phyloP scores from a whole-genome alignment of 352 stramenopile genomes.

The Phytophthora pisi region DNA sequence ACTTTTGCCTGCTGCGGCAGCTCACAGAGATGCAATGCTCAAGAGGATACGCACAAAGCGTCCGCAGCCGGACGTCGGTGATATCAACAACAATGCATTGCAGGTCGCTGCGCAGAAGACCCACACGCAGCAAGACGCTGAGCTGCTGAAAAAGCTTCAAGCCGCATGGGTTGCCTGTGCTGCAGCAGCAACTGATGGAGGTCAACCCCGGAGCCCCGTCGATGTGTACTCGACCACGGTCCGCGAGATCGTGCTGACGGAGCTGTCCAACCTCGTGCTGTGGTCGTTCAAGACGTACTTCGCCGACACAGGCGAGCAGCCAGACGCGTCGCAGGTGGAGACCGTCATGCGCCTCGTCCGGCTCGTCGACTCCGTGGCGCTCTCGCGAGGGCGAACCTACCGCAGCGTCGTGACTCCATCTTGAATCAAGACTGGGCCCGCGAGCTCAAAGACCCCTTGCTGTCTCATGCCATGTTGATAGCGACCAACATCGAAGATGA shows the following conservation, averaged over 20 bases:
- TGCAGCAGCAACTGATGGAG: neutral
- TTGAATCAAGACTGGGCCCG: neutral
- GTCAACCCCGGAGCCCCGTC: neutral
- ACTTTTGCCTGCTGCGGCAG: constrained; percentile 26
- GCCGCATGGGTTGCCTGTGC: constrained; percentile 12
- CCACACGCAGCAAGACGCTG: constrained; percentile 6
- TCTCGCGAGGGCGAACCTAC: constrained; percentile 37
- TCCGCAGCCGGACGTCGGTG: constrained; percentile 3
- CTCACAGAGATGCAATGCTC: constrained; percentile 53
- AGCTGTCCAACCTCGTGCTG: constrained; percentile 62
- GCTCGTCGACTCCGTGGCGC: constrained; percentile 51
- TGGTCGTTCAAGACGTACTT: constrained; percentile 60
- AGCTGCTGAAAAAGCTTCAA: constrained; percentile 36
- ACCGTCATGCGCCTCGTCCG: constrained; percentile 51
- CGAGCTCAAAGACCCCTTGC: neutral
- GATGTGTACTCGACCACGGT: constrained; percentile 39
- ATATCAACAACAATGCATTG: constrained; percentile 24
- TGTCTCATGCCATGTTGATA: neutral
- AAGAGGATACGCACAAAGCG: constrained; percentile 41
- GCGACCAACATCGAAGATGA: constrained; percentile 4
- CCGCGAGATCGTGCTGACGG: constrained; percentile 50
- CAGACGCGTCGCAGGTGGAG: constrained; percentile 32
- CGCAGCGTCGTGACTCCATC: constrained; percentile 32
- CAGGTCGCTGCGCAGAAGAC: neutral
- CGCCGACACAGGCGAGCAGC: constrained; percentile 36